These are phyloP conservation scores for Coemansia sp. DNA, from an alignment of 192 early-diverging fungal genomes.

Conservation along the genomic window DNA sequence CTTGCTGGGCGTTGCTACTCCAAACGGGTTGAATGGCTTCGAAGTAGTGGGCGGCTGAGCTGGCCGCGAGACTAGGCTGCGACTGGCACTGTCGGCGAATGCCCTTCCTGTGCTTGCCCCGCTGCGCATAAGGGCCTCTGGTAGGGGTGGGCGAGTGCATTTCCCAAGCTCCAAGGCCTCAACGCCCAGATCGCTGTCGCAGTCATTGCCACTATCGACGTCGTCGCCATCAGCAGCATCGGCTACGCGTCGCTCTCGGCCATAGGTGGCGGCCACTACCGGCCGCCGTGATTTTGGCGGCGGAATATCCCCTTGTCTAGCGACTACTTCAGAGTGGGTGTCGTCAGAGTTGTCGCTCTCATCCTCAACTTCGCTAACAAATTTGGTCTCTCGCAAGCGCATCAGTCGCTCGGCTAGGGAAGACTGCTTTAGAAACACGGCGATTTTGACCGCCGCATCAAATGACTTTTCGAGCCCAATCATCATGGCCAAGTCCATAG, in stretches of 20 bases:
- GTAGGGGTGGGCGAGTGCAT: background rate
- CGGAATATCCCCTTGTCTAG: background rate
- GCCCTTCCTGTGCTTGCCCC: background rate
- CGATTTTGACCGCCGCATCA: slow-evolving; percentile 85
- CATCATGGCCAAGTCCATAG: slow-evolving; percentile 72
- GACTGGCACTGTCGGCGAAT: background rate
- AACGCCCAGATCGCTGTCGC: background rate
- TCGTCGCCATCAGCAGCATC: background rate
- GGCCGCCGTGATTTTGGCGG: background rate
- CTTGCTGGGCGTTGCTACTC: slow-evolving; percentile 27
- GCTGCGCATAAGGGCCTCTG: background rate
- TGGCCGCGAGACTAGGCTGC: slow-evolving; percentile 15
- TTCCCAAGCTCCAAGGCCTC: background rate
- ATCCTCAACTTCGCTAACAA: slow-evolving; percentile 19
- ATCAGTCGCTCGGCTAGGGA: slow-evolving; percentile 78
- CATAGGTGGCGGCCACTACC: slow-evolving; percentile 15
- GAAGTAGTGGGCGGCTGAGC: slow-evolving; percentile 34
- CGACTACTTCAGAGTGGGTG: background rate
- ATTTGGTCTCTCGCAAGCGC: slow-evolving; percentile 43
- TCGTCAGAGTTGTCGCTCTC: slow-evolving; percentile 4
- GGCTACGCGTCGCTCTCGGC: background rate
- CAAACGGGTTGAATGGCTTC: slow-evolving; percentile 52
- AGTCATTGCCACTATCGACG: background rate
- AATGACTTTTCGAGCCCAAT: slow-evolving; percentile 66
- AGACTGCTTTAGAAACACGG: slow-evolving; percentile 62